Evolutionary conservation across 768 basidiomycete genomes (phyloP).

Genomic region (Termitomyces sp.): DNA sequence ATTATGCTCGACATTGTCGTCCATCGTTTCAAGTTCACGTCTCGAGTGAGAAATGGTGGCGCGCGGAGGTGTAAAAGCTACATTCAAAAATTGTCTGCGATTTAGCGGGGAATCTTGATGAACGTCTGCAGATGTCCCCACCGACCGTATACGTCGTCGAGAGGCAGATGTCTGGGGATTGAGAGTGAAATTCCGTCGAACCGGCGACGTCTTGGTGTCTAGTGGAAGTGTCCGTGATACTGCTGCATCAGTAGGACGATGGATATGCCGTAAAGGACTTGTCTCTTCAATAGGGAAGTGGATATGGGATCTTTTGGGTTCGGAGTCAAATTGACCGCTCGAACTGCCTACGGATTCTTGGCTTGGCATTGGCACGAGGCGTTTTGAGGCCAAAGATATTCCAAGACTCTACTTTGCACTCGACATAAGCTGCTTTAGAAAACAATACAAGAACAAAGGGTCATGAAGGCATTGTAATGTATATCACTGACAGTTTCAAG

Average conservation of each 20-base stretch:
- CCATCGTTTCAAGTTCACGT: constrained; percentile 3
- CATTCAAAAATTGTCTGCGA: constrained; percentile 3
- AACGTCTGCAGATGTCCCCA: constrained; percentile 8
- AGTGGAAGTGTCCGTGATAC: constrained; percentile 1
- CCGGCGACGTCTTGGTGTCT: constrained; percentile 3
- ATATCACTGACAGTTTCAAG: not conserved
- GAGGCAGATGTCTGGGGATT: constrained; percentile 8
- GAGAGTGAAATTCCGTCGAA: constrained; percentile 8
- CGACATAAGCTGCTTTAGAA: not conserved
- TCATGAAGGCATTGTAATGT: not conserved
- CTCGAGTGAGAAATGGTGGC: not conserved
- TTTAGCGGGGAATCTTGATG: constrained; percentile 2
- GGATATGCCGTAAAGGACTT: constrained; percentile 5
- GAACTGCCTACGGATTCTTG: constrained; percentile 10
- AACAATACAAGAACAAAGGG: not conserved
- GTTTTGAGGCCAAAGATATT: not conserved
- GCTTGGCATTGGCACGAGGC: constrained; percentile 7
- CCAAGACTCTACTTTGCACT: not conserved
- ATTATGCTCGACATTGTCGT: constrained; percentile 8
- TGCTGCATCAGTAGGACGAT: constrained; percentile 4
- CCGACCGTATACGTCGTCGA: constrained; percentile 14
- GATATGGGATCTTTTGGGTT: constrained; percentile 14
- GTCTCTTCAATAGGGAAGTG: constrained; percentile 14
- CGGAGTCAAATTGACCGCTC: constrained; percentile 10
- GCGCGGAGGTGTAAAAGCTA: constrained; percentile 11